Evolutionary conservation across 768 basidiomycete genomes (phyloP), one percentile per base, ranked within the genome.

Genomic region (Tulasnella calospora): DNA sequence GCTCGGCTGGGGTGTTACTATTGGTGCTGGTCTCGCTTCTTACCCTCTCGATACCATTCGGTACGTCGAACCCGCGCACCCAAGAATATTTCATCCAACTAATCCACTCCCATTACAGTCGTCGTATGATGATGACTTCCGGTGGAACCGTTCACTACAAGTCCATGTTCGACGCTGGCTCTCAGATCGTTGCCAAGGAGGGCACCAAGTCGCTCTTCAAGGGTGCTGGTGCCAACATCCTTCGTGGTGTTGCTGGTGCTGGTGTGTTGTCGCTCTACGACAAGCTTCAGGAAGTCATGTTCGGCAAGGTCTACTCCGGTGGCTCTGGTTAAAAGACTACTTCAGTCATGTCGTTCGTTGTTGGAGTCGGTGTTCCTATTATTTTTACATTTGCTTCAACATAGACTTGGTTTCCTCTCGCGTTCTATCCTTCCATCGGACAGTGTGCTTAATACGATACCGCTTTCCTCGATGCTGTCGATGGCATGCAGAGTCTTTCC

Each of bases 91-190:
- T 36, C 78, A 51, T 30, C 74, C 35, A n/a, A 78, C 44, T 74
- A 33, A n/a, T 46, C 78, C 74, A 82, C 83, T 30, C 83, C 41
- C 12, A 82, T 17, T 84, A 81, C 82, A 96, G 97, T 92, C 96
- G 98, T 92, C 95, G 98, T 82, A 99, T 99, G 98, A 99, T 99
- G 98, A 99, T 99, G 97, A 99, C 98, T 47, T 98, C 97, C 33
- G 98, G 97, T 82, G 92, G 91, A 83, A 90, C 90, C 83, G 91
- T 92, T 80, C 96, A 98, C 92, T 99, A 99, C 92, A 97, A 96
- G 90, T 94, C 94, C 82, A 98, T 98, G 96, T 92, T 97, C 86
- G 96, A 99, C 83, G 96, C 96, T 84, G 95, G 91, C 80, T 89
- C 92, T 40, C 95, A 98, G 87, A 98, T 99, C 84, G 83, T 98